These are phyloP conservation scores for Ophiostoma montium DNA, from an alignment of 2,329 filamentous ascomycete species.

Conservation along the genomic window DNA sequence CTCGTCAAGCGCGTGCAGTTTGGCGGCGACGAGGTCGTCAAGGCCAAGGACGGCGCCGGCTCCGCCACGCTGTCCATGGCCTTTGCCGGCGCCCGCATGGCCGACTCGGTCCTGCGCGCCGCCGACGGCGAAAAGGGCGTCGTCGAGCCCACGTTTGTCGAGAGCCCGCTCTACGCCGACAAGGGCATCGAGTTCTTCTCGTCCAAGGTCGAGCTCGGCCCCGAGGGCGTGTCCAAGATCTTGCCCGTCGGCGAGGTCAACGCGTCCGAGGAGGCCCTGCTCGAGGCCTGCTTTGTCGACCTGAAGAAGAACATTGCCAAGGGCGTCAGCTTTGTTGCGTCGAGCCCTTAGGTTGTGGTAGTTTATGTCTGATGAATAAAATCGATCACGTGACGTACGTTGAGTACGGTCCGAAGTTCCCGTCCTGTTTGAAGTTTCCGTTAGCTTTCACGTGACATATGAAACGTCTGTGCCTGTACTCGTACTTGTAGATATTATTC, in stretches of 20 bases:
- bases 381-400: no score
- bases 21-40: slow-evolving; percentile 96
- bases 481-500: no score
- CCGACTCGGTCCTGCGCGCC: slow-evolving; percentile 87
- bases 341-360: slow-evolving; percentile 30
- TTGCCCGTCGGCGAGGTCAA: slow-evolving; percentile 74
- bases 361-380: no score
- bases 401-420: no score
- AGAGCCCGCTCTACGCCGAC: slow-evolving; percentile 96
- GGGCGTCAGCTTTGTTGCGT: slow-evolving; percentile 51
- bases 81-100: slow-evolving; percentile 74
- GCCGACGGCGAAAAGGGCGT: slow-evolving; percentile 88
- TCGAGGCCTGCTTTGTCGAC: slow-evolving; percentile 72
- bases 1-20: slow-evolving; percentile 96
- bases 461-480: no score
- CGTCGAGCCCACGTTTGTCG: slow-evolving; percentile 90
- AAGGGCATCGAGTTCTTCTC: slow-evolving; percentile 96
- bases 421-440: no score
- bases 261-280: slow-evolving; percentile 73
- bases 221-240: slow-evolving; percentile 91
- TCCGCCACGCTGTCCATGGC: slow-evolving; percentile 98
- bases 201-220: slow-evolving; percentile 88
- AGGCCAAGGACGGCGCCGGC: slow-evolving; percentile 96
- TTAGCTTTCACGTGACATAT: no score
- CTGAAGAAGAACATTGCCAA: slow-evolving; percentile 94